phyloP scores from a whole-genome alignment of 805 yeast species.

The Wickerhamiella musiphila region DNA sequence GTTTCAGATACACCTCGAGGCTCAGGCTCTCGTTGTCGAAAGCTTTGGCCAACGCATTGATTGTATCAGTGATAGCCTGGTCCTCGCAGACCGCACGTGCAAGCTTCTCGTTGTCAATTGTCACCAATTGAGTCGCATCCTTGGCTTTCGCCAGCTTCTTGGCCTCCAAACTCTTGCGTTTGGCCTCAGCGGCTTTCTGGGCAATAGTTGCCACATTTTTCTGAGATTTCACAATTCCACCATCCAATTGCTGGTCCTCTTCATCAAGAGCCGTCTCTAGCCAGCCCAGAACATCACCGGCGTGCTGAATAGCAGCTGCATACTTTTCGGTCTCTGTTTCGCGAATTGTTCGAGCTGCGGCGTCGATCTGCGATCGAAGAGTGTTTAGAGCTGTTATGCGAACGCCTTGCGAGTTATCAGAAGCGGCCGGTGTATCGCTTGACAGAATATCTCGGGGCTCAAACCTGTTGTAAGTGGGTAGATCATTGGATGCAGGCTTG shows the following conservation, averaged over 20 bases:
- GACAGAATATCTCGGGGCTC: constrained; percentile 5
- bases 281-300: constrained; percentile 24
- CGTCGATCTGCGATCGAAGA: constrained; percentile 15
- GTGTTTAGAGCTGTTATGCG: constrained; percentile 13
- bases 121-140: constrained; percentile 24
- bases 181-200: constrained; percentile 21
- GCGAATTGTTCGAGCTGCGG: constrained; percentile 14
- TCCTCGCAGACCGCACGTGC: constrained; percentile 49
- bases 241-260: constrained; percentile 21
- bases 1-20: constrained; percentile 28
- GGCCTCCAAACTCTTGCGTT: constrained; percentile 4
- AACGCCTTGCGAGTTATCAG: constrained; percentile 27
- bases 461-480: no score
- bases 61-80: constrained; percentile 53
- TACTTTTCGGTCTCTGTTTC: constrained; percentile 15
- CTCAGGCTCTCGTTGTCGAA: constrained; percentile 32
- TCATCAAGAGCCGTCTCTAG: constrained; percentile 20
- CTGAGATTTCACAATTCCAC: constrained; percentile 16
- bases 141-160: not conserved
- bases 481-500: no score
- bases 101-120: constrained; percentile 36
- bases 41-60: constrained; percentile 38
- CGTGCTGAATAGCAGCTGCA: constrained; percentile 18
- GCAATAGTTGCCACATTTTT: constrained; percentile 19
- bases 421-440: constrained; percentile 20